Conservation (phyloP, 345 rosid genomes). For the Erodium maritimum region DNA sequence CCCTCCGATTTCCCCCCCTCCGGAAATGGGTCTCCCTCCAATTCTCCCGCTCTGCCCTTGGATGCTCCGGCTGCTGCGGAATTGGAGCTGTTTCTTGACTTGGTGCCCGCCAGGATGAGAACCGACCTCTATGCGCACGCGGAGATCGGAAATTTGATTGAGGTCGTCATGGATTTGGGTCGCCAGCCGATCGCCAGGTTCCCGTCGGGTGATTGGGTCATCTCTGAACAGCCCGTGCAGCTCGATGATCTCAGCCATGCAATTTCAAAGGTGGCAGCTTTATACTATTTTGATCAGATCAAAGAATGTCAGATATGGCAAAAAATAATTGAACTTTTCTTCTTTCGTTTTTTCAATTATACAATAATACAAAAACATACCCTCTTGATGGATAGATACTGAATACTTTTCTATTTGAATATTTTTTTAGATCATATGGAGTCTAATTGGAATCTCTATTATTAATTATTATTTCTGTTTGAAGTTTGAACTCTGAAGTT, state of each 20-base stretch:
- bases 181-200: slow-evolving; percentile 85
- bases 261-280: slow-evolving; percentile 47
- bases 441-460: background rate
- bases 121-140: slow-evolving; percentile 39
- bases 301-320: too few relatives aligned
- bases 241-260: slow-evolving; percentile 70
- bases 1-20: slow-evolving; percentile 30
- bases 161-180: slow-evolving; percentile 91
- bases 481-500: slow-evolving; percentile 3
- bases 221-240: slow-evolving; percentile 54
- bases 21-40: slow-evolving; percentile 30
- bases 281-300: background rate
- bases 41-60: slow-evolving; percentile 17
- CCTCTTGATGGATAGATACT: background rate
- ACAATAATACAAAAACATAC: background rate
- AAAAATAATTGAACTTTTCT: too few relatives aligned
- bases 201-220: slow-evolving; percentile 88
- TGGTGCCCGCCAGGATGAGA: slow-evolving; percentile 60
- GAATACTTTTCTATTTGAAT: background rate
- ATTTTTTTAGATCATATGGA: too few relatives aligned
- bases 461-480: too few relatives aligned
- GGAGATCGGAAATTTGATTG: slow-evolving; percentile 61
- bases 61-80: slow-evolving; percentile 23
- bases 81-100: slow-evolving; percentile 60
- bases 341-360: too few relatives aligned